Base-by-base conservation (phyloP, 495 filamentous ascomycete genomes). In the Penicillium bialowiezense region DNA sequence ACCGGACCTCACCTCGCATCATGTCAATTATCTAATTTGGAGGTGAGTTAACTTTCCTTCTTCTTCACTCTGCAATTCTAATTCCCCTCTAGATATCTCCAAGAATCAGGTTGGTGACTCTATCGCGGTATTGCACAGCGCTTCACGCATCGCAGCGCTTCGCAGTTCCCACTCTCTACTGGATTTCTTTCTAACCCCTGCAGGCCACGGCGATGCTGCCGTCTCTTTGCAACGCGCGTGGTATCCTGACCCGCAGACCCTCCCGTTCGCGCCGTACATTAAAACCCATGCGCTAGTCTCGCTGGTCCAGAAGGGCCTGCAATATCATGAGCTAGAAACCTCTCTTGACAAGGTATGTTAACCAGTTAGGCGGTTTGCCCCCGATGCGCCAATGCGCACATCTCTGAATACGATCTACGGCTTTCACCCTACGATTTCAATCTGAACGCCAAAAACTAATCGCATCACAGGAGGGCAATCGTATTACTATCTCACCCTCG, bases 21-120 rank as follows among this genome's bases (percentile, higher is more conserved):
- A 92, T 74, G 83, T 97, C 76, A 98, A 97, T 80, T 97, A 92
- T 78, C 78, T 98, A 74, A 89, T 98, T 77, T 96, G 91, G 89
- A 91, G 91, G 89, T 97, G 81, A 70, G 89, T 81, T 58, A 54
- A 67, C 62, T 4, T 26, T 8, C 62, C n/a, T 35, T 44, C 13
- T 13, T 35, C 28, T 21, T 1, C 31, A 32, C 44, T 12, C n/a
- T 34, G 14, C 64, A 67, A 62, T 74, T 66, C 48, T 52, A 55
- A 48, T 34, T 40, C 28, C 10, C 51, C 52, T 59, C 67, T 33
- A 95, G 89, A 69, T 95, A 92, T 71, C 82, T 95, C 56, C 81
- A 91, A 71, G 89, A 95, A 80, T 88, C 85, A 74, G 89, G 89
- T 95, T 80, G 58, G 84, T 84, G 48, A 54, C 55, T 7, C 15